phyloP scores from a whole-genome alignment of 257 asterid genomes.

The Solanum chiquidenum region DNA sequence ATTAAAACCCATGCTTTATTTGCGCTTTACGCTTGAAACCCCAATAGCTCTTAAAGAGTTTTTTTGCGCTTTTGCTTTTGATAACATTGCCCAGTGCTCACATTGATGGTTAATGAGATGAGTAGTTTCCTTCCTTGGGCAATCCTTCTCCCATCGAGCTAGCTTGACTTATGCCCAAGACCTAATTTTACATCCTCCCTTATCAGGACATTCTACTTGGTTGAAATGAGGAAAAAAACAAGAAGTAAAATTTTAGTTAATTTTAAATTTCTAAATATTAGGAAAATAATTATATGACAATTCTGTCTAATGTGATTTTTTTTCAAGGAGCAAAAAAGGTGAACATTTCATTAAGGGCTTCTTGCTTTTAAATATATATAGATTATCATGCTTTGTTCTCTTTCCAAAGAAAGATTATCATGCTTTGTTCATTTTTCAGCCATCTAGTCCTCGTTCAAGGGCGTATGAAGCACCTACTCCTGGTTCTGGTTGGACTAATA shows the following conservation, averaged over 20 bases:
- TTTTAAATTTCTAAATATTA: neutral
- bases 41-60: neutral
- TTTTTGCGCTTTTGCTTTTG: neutral
- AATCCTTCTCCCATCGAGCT: neutral
- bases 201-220: neutral
- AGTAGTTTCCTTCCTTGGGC: neutral
- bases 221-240: neutral
- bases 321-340: neutral
- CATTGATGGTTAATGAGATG: neutral
- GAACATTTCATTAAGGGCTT: neutral
- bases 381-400: neutral
- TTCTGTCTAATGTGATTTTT: neutral
- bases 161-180: neutral
- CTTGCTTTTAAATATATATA: neutral
- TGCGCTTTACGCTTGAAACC: neutral
- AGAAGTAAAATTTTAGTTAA: neutral
- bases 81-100: neutral
- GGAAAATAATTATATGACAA: neutral
- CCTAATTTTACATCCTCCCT: neutral
- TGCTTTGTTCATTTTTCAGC: conserved; percentile 35
- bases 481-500: conserved; percentile 77
- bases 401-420: neutral
- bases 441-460: conserved; percentile 78
- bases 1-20: neutral
- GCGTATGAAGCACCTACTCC: conserved; percentile 98